Percentiles rank a stretch among this genome's conserved stretches.
Conservation (phyloP, 495 filamentous ascomycete species). For the Penicillium atrosanguineum region DNA sequence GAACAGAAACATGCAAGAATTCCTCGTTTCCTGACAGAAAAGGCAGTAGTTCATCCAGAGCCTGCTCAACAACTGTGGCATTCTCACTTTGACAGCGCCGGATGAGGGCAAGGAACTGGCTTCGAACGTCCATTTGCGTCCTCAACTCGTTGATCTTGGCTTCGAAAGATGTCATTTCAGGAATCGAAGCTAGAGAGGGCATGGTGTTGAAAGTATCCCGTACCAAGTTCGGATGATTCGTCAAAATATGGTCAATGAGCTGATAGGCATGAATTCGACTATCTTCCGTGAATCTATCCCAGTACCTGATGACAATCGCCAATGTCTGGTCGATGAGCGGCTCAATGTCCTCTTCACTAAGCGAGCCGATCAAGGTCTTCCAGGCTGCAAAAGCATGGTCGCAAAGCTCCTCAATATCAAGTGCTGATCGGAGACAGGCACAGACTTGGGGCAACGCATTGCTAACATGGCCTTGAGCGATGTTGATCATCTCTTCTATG, state of each 20-base stretch:
- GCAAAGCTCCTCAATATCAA: conserved; percentile 68
- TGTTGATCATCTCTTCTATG: conserved; percentile 81
- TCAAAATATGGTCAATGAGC: conserved; percentile 64
- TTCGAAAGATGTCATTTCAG: conserved; percentile 63
- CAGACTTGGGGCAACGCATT: conserved; percentile 82
- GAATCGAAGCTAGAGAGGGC: conserved; percentile 74
- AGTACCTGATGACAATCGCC: conserved; percentile 78
- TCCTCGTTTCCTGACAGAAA: conserved; percentile 73
- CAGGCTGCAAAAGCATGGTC: conserved; percentile 80
- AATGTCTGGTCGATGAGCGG: conserved; percentile 81
- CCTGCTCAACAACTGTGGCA: conserved; percentile 73
- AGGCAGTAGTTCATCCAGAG: conserved; percentile 68
- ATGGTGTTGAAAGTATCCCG: conserved; percentile 64
- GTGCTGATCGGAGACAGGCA: conserved; percentile 81
- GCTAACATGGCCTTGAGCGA: conserved; percentile 65
- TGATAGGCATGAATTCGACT: conserved; percentile 56
- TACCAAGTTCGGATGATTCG: conserved; percentile 57
- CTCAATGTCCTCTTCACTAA: conserved; percentile 76
- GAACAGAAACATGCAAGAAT: conserved; percentile 76
- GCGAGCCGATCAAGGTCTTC: conserved; percentile 68
- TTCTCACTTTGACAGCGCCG: conserved; percentile 78
- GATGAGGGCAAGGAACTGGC: conserved; percentile 66
- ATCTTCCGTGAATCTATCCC: conserved; percentile 60
- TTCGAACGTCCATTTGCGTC: conserved; percentile 54
- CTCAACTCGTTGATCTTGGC: conserved; percentile 61